Conservation (phyloP, 306 rosid genomes). For the Parietaria judaica region DNA sequence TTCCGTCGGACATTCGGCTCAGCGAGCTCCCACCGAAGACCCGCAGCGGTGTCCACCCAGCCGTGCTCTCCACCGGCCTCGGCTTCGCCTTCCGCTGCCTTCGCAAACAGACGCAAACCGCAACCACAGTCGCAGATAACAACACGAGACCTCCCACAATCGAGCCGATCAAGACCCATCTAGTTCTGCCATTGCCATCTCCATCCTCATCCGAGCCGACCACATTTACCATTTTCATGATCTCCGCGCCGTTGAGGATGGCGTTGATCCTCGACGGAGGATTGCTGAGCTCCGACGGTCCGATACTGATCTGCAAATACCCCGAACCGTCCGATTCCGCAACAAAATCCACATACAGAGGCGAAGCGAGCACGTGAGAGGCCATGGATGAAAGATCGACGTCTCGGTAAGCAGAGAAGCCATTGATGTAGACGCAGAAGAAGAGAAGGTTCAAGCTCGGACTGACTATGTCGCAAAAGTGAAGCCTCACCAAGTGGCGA, state of each 20-base stretch:
- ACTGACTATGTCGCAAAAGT: constrained; percentile 89
- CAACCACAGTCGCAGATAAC: constrained; percentile 31
- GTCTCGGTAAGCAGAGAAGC: constrained; percentile 61
- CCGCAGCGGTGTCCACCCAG: constrained; percentile 72
- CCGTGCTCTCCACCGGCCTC: constrained; percentile 54
- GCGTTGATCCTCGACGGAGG: constrained; percentile 59
- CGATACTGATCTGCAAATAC: constrained; percentile 59
- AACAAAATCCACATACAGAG: constrained; percentile 66
- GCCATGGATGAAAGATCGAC: constrained; percentile 68
- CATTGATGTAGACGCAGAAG: constrained; percentile 77
- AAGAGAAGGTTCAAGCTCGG: constrained; percentile 50
- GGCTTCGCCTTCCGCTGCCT: constrained; percentile 50
- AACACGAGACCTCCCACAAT: constrained; percentile 52
- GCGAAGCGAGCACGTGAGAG: constrained; percentile 56
- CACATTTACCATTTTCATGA: constrained; percentile 61
- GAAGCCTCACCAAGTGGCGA: constrained; percentile 64
- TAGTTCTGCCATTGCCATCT: constrained; percentile 22
- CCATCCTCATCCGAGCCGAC: constrained; percentile 7
- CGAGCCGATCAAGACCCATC: constrained; percentile 53
- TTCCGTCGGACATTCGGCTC: constrained; percentile 70
- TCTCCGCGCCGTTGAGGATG: constrained; percentile 94
- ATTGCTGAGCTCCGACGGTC: constrained; percentile 82
- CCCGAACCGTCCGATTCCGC: constrained; percentile 52
- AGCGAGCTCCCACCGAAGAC: constrained; percentile 70
- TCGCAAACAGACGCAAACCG: constrained; percentile 30